Evolutionary conservation across 345 rosid genomes (phyloP).

Genomic region (Pseudoturritis turrita): DNA sequence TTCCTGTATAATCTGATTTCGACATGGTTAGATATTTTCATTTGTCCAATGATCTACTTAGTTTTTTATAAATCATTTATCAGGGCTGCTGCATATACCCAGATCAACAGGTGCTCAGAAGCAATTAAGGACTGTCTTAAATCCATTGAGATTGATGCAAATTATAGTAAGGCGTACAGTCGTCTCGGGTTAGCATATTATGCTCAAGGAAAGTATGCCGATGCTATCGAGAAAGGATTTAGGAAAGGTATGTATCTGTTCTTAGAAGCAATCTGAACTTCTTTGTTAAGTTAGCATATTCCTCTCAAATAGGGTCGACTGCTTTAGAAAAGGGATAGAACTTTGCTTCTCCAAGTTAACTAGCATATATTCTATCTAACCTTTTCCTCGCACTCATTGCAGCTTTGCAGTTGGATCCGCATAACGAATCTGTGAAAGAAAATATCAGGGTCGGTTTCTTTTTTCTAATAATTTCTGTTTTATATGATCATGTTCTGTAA

Average conservation of each 20-base stretch:
- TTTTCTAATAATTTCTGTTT: background rate
- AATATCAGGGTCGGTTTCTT: conserved; percentile 56
- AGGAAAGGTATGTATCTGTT: conserved; percentile 56
- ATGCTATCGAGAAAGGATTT: conserved; percentile 83
- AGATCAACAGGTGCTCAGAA: conserved; percentile 53
- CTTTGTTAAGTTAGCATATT: conserved; percentile 1
- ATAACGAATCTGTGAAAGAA: conserved; percentile 67
- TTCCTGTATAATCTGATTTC: conserved; percentile 3
- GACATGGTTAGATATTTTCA: background rate
- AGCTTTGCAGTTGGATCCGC: conserved; percentile 81
- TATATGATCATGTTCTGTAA: background rate
- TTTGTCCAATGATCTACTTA: background rate
- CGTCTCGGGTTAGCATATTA: conserved; percentile 84
- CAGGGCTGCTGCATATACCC: conserved; percentile 93
- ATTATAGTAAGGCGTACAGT: conserved; percentile 84
- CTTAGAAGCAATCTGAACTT: background rate
- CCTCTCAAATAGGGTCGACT: background rate
- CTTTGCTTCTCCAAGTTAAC: conserved; percentile 8
- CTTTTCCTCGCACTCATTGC: conserved; percentile 27
- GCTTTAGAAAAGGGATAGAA: background rate
- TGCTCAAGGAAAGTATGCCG: conserved; percentile 66
- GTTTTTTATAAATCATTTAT: background rate
- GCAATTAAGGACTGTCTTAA: conserved; percentile 73
- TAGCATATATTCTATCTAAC: conserved; percentile 5
- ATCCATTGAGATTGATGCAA: conserved; percentile 71